A percentile compares a stretch with the other conserved stretches of the same genome.
Evolutionary conservation across 139 green algal species (phyloP).

Genomic region (Choricystis sp.): DNA sequence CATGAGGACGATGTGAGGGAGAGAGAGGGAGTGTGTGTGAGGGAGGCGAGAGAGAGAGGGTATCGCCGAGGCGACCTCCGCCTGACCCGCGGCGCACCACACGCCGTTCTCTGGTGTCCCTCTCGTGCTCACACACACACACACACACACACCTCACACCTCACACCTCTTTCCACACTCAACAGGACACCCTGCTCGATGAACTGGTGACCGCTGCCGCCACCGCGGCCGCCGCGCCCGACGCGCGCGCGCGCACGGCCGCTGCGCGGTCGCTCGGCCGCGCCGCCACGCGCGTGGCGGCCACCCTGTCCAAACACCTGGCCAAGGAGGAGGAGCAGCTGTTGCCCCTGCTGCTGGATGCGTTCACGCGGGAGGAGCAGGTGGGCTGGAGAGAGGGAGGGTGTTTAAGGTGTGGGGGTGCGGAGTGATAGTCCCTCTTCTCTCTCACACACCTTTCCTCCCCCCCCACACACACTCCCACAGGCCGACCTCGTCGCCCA

Average conservation of each 20-base stretch:
- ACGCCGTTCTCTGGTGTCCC: no score
- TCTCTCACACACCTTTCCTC: neutral
- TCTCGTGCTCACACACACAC: neutral
- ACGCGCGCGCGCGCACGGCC: neutral
- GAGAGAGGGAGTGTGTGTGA: neutral
- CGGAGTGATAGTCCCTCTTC: no score
- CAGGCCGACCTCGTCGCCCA: slow-evolving; percentile 77
- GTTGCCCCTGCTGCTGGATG: slow-evolving; percentile 72
- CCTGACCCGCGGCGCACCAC: no score
- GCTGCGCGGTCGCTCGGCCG: neutral
- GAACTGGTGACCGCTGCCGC: neutral
- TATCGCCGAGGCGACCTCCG: no score
- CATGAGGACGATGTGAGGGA: slow-evolving; percentile 66
- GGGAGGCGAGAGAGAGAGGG: no score
- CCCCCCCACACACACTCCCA: no score
- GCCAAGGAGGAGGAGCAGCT: slow-evolving; percentile 94
- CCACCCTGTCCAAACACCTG: slow-evolving; percentile 80
- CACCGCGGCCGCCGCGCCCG: no score
- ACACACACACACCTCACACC: neutral
- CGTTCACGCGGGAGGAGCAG: slow-evolving; percentile 62
- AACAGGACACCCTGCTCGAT: neutral
- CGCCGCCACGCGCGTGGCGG: slow-evolving; percentile 51
- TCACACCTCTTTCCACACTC: no score
- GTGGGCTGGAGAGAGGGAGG: no score
- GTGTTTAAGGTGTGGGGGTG: no score